A percentile compares a stretch with the other conserved stretches of the same genome.
Evolutionary conservation across 306 rosid genomes (phyloP).

Genomic region (Parietaria judaica): DNA sequence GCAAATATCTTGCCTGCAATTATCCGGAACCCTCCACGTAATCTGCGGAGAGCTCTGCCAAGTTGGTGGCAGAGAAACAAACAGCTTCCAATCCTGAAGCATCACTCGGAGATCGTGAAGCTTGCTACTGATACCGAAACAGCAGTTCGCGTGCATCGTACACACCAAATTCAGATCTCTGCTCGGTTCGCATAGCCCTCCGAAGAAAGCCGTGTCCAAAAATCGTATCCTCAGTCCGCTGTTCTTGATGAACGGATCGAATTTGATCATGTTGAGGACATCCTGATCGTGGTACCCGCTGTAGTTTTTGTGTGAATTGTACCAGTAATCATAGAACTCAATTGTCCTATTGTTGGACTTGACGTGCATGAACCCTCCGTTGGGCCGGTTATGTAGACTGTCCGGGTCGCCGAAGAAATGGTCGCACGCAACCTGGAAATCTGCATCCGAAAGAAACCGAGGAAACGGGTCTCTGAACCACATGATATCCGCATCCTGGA

Average conservation of each 20-base stretch:
- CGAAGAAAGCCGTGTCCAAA: constrained; percentile 81
- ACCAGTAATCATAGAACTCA: constrained; percentile 83
- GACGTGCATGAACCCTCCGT: constrained; percentile 86
- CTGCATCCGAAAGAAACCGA: constrained; percentile 51
- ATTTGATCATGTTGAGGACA: constrained; percentile 82
- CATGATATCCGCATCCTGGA: constrained; percentile 95
- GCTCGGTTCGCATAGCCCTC: constrained; percentile 97
- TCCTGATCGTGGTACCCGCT: constrained; percentile 95
- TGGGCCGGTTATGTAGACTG: constrained; percentile 67
- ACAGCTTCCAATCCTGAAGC: constrained; percentile 84
- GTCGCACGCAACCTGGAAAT: constrained; percentile 92
- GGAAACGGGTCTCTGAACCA: constrained; percentile 98
- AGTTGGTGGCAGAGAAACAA: constrained; percentile 58
- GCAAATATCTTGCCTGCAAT: constrained; percentile 50
- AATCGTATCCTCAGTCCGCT: constrained; percentile 67
- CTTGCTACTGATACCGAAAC: constrained; percentile 74
- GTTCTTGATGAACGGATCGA: constrained; percentile 40
- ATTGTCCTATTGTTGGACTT: constrained; percentile 78
- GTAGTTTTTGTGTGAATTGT: constrained; percentile 58
- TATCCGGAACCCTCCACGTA: constrained; percentile 85
- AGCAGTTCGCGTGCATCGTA: constrained; percentile 98
- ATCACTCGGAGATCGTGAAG: constrained; percentile 77
- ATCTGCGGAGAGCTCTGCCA: constrained; percentile 44
- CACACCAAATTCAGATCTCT: constrained; percentile 80
- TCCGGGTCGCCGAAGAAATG: constrained; percentile 60